These are phyloP conservation scores for Circinella minor DNA, from an alignment of 371 early-diverging fungal species.

Conservation along the genomic window DNA sequence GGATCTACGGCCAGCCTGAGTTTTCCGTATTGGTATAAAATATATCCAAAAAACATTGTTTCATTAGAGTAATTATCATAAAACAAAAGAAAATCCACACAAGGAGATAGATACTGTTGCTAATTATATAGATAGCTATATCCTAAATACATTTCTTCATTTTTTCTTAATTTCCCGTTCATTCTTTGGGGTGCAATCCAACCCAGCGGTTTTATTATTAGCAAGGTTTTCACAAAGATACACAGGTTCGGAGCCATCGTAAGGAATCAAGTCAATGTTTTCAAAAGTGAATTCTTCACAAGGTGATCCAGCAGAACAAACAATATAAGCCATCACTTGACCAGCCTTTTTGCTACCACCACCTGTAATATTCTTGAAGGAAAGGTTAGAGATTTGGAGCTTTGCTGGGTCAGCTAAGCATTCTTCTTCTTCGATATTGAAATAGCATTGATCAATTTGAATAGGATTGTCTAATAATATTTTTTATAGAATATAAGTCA, in stretches of 20 bases:
- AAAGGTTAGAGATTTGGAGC: slow-evolving; percentile 16
- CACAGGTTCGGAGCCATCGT: slow-evolving; percentile 5
- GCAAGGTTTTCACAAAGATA: slow-evolving; percentile 16
- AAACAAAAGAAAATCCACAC: too few species aligned
- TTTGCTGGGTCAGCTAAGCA: slow-evolving; percentile 18
- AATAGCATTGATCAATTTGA: slow-evolving; percentile 25
- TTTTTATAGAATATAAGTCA: too few species aligned
- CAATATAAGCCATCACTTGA: slow-evolving; percentile 14
- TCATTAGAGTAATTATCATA: too few species aligned
- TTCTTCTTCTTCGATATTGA: slow-evolving; percentile 11
- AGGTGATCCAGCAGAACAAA: slow-evolving; percentile 25
- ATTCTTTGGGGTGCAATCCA: slow-evolving; percentile 11
- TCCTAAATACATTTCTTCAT: neutral
- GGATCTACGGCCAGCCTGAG: too few species aligned
- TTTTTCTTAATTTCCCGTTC: neutral
- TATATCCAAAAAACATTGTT: too few species aligned
- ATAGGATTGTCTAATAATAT: slow-evolving; percentile 19
- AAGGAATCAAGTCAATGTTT: slow-evolving; percentile 10
- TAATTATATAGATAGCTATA: neutral
- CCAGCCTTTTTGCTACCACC: slow-evolving; percentile 20
- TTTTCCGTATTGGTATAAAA: too few species aligned
- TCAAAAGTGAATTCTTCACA: slow-evolving; percentile 18
- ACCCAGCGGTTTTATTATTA: slow-evolving; percentile 19
- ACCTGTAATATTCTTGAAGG: slow-evolving; percentile 25
- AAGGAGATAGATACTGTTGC: too few species aligned